A percentile compares a stretch with the other conserved stretches of the same genome.
These are phyloP conservation scores for Penicillium daleae DNA, from an alignment of 495 filamentous ascomycete species.

Conservation along the genomic window DNA sequence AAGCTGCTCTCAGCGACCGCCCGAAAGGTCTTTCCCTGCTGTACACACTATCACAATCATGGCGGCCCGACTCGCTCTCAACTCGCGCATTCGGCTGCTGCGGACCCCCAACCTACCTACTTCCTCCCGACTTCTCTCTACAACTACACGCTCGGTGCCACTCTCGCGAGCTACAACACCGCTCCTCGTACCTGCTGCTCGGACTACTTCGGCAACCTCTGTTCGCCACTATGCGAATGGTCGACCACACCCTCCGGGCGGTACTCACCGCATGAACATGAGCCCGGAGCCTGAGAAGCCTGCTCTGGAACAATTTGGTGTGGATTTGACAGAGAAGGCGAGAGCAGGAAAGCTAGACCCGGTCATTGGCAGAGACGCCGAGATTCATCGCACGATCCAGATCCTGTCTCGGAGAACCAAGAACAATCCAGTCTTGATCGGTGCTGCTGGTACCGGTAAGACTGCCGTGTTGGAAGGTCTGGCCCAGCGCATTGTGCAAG, in stretches of 20 bases:
- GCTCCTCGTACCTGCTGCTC: slow-evolving; percentile 18
- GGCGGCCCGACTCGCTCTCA: slow-evolving; percentile 44
- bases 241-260: slow-evolving; percentile 82
- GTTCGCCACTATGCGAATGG: slow-evolving; percentile 72
- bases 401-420: slow-evolving; percentile 91
- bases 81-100: slow-evolving; percentile 35
- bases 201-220: slow-evolving; percentile 16
- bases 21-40: not conserved
- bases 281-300: slow-evolving; percentile 78
- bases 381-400: slow-evolving; percentile 94
- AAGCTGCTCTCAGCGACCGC: slow-evolving; percentile 19
- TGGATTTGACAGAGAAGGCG: slow-evolving; percentile 86
- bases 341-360: slow-evolving; percentile 91
- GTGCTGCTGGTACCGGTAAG: slow-evolving; percentile 91
- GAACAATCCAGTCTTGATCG: slow-evolving; percentile 95
- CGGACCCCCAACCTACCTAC: slow-evolving; percentile 29
- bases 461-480: slow-evolving; percentile 93
- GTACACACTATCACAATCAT: slow-evolving; percentile 21
- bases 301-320: slow-evolving; percentile 85
- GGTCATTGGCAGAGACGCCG: slow-evolving; percentile 88
- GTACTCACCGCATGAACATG: slow-evolving; percentile 90
- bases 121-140: slow-evolving; percentile 25
- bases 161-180: slow-evolving; percentile 24
- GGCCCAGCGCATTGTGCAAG: slow-evolving; percentile 85
- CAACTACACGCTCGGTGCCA: slow-evolving; percentile 26